These are phyloP conservation scores for Prinsepia uniflora DNA, from an alignment of 306 rosid species.

Conservation along the genomic window DNA sequence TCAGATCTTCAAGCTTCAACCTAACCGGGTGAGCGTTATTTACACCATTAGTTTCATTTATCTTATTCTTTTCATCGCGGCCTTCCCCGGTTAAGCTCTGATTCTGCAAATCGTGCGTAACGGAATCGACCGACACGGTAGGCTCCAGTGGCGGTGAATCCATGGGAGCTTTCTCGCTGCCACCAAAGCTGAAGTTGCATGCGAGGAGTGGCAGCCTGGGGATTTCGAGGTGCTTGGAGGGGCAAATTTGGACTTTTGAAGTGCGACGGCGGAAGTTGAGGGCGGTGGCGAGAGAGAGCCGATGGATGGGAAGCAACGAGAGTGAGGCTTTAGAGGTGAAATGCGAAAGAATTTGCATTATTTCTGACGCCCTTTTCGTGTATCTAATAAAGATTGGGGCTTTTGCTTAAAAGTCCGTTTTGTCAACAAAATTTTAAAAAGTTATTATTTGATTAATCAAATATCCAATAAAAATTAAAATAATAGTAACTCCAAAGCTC, in stretches of 20 bases:
- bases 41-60: conserved; percentile 3
- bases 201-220: conserved; percentile 20
- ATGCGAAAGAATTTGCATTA: conserved; percentile 37
- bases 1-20: conserved; percentile 68
- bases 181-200: conserved; percentile 28
- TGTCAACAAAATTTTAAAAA: neutral
- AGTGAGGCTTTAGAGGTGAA: conserved; percentile 40
- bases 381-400: neutral
- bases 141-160: conserved; percentile 45
- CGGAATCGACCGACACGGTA: conserved; percentile 56
- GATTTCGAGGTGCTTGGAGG: conserved; percentile 8
- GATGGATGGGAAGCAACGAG: conserved; percentile 16
- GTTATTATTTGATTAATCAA: too few relatives aligned
- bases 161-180: conserved; percentile 39
- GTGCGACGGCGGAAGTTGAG: conserved; percentile 28
- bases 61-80: neutral
- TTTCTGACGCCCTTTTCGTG: neutral
- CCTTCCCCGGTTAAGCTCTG: conserved; percentile 41
- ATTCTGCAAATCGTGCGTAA: conserved; percentile 54
- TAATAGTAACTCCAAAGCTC: neutral
- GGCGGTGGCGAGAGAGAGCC: conserved; percentile 26
- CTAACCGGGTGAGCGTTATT: conserved; percentile 8
- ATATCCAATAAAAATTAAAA: neutral
- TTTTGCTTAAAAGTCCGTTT: neutral
- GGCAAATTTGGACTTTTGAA: conserved; percentile 34